Base-by-base conservation (phyloP, 257 asterid genomes). In the Coffea eugenioides region DNA sequence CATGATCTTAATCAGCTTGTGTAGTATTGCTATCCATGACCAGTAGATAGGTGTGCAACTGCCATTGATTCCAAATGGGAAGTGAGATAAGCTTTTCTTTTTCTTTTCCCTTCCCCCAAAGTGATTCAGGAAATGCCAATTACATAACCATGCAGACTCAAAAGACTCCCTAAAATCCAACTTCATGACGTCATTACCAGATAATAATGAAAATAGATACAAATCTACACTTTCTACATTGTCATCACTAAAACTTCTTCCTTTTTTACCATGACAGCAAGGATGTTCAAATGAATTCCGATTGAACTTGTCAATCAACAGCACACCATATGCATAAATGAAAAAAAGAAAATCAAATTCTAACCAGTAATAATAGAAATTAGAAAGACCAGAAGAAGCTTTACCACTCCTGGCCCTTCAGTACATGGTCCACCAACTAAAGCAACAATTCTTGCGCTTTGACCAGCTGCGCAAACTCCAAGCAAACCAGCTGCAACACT, bases 391-490 rank as follows among this genome's bases (percentile, higher is more conserved):
- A 85, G 71, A 80, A 79, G 73, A 36, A 78, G 84, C 76, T 85
- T 90, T 92, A 96, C 99, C 95, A 90, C 90, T 83, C 99, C 99
- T 54, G 99, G 98, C 71, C 99, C 99, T 89, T 93, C 98, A 1
- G 99, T 96, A 83, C 99, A 94, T 57, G 99, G 99, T 81, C 99
- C 99, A 67, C 99, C 99, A 18, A 96, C 97, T 81, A 96, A 88
- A 74, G 95, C 90, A 71, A 96, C 75, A 83, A 96, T 94, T 84
- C 98, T 86, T 71, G 95, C 97, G 85, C 96, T 94, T 74, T 96
- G 88, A 75, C 97, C 97, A 36, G 96, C 90, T 77, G 85, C 81
- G 52, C 96, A 94, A 79, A 97, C 98, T 39, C 97, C 95, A 43
- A 96, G 90, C 82, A 96, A 85, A 36, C 99, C 96, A 20, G 96